Conservation (phyloP, 2,329 filamentous ascomycete species). For the Phialocephala subalpina region DNA sequence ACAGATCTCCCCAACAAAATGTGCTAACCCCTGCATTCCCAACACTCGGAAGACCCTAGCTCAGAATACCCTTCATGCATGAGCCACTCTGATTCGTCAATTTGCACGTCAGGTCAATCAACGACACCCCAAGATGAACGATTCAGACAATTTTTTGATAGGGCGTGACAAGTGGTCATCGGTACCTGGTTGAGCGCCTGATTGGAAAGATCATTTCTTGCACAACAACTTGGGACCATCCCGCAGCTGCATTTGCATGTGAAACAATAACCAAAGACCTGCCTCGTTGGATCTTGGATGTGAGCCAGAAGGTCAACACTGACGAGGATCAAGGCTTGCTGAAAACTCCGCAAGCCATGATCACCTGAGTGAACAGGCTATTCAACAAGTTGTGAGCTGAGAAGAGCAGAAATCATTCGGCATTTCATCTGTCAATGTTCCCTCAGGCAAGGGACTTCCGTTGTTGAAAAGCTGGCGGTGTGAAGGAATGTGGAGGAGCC, state of each 20-base stretch:
- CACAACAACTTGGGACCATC: slow-evolving; percentile 1
- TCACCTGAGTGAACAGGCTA: slow-evolving; percentile 11
- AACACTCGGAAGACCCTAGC: slow-evolving; percentile 6
- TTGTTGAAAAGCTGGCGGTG: slow-evolving; percentile 28
- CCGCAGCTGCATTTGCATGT: slow-evolving; percentile 13
- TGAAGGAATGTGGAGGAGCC: slow-evolving; percentile 20
- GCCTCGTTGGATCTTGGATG: background rate
- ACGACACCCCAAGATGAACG: background rate
- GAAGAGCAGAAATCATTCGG: slow-evolving; percentile 5
- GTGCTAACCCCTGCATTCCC: background rate
- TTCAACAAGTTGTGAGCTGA: slow-evolving; percentile 9
- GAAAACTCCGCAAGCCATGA: background rate
- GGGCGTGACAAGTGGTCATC: slow-evolving; percentile 1
- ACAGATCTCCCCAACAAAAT: background rate
- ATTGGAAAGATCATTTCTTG: slow-evolving; percentile 1
- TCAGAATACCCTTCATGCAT: background rate
- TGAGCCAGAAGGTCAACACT: background rate
- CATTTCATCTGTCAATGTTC: background rate
- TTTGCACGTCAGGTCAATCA: no score
- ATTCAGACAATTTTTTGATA: slow-evolving; percentile 8
- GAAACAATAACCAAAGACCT: slow-evolving; percentile 4
- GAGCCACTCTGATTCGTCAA: slow-evolving; percentile 1
- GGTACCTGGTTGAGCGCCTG: slow-evolving; percentile 1
- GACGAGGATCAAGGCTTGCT: background rate
- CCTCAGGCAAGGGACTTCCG: slow-evolving; percentile 5